These are phyloP conservation scores for Choricystis sp. DNA, from an alignment of 139 green algal genomes.

Conservation along the genomic window DNA sequence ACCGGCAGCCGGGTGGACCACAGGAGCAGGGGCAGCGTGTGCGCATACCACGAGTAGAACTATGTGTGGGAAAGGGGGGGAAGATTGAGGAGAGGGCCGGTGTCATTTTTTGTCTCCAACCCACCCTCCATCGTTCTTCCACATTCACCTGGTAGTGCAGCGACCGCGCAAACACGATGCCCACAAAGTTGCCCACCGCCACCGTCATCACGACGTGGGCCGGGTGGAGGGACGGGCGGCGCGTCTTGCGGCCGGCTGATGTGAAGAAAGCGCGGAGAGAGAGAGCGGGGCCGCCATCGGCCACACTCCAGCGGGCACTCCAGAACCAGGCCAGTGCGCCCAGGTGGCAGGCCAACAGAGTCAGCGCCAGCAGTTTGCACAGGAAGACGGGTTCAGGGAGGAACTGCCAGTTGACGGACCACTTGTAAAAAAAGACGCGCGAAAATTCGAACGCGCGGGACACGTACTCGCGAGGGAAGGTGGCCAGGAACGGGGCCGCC, in stretches of 20 bases:
- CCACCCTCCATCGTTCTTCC: slow-evolving; percentile 2
- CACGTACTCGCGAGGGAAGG: slow-evolving; percentile 33
- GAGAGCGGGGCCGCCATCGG: slow-evolving; percentile 4
- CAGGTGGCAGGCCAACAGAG: slow-evolving; percentile 40
- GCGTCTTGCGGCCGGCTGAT: not conserved
- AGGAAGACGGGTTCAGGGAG: slow-evolving; percentile 48
- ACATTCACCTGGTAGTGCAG: slow-evolving; percentile 88
- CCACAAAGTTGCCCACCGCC: slow-evolving; percentile 56
- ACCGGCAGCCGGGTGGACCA: not conserved
- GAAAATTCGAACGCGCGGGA: slow-evolving; percentile 51
- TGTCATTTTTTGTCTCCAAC: not conserved
- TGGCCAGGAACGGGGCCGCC: slow-evolving; percentile 41
- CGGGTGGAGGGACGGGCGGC: not conserved
- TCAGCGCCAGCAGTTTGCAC: slow-evolving; percentile 26
- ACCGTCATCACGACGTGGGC: slow-evolving; percentile 25
- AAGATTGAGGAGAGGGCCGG: not conserved
- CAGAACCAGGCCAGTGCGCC: slow-evolving; percentile 36
- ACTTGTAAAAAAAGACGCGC: slow-evolving; percentile 14
- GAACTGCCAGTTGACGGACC: slow-evolving; percentile 77
- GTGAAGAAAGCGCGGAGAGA: slow-evolving; percentile 5
- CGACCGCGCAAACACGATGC: slow-evolving; percentile 49
- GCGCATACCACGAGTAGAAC: slow-evolving; percentile 58
- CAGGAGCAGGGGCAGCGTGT: slow-evolving; percentile 51
- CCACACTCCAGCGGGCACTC: slow-evolving; percentile 24
- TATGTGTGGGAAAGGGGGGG: slow-evolving; percentile 16